Conservation (phyloP, 768 basidiomycete species). For the Hygrocybe punicea region DNA sequence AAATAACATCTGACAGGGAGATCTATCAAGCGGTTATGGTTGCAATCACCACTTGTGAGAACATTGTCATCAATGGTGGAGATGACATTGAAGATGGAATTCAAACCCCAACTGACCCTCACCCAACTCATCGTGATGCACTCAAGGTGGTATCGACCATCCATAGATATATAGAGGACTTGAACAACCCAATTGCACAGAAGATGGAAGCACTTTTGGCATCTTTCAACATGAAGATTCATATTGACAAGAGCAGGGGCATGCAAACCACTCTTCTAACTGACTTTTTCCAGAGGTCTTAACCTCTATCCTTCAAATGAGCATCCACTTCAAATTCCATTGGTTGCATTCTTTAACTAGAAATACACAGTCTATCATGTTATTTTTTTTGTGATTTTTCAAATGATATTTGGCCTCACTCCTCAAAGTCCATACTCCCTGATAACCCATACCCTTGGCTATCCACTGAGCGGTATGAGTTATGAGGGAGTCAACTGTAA, state of each 20-base stretch:
- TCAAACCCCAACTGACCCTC: constrained; percentile 10
- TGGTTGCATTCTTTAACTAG: neutral
- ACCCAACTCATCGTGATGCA: constrained; percentile 16
- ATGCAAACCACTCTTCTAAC: constrained; percentile 18
- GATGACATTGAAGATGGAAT: constrained; percentile 16
- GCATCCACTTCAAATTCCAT: neutral
- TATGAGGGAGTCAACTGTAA: no score
- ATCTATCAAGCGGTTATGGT: constrained; percentile 24
- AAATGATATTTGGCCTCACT: neutral
- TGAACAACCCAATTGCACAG: constrained; percentile 21
- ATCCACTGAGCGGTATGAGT: neutral
- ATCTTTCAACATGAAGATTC: constrained; percentile 16
- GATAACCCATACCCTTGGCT: constrained; percentile 6
- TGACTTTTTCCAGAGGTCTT: constrained; percentile 11
- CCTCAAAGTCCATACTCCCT: neutral
- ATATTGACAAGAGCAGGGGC: constrained; percentile 12
- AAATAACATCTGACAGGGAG: constrained; percentile 21
- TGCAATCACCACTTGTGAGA: constrained; percentile 18
- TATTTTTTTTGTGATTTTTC: neutral
- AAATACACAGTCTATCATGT: neutral
- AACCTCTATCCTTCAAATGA: constrained; percentile 1
- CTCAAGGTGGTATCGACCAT: constrained; percentile 20
- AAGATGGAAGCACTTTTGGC: constrained; percentile 22
- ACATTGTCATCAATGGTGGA: constrained; percentile 13
- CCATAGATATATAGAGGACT: constrained; percentile 12